Evolutionary conservation across 768 basidiomycete genomes (phyloP).

Genomic region (Hortiboletus flavorubellus): DNA sequence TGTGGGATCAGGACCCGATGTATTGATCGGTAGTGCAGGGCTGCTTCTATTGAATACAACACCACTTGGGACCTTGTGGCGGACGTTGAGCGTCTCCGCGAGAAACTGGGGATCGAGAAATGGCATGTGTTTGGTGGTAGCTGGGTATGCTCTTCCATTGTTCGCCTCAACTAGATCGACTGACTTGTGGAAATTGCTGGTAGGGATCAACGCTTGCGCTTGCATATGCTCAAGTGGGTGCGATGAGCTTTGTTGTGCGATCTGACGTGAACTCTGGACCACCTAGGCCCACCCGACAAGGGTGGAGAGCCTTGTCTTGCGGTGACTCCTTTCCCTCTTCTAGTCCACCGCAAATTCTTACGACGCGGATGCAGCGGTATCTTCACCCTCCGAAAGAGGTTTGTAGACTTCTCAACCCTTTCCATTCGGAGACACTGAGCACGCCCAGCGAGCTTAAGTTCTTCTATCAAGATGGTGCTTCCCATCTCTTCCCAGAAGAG

Average conservation of each 20-base stretch:
- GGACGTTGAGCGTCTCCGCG: constrained; percentile 81
- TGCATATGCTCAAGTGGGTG: constrained; percentile 74
- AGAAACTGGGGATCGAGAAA: constrained; percentile 71
- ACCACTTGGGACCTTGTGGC: constrained; percentile 93
- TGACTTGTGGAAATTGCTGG: neutral
- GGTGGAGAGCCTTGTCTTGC: constrained; percentile 74
- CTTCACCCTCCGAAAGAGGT: constrained; percentile 82
- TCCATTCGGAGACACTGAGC: neutral
- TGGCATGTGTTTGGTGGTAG: constrained; percentile 97
- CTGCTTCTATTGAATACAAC: constrained; percentile 76
- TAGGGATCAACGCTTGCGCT: constrained; percentile 85
- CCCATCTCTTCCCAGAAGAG: constrained; percentile 82
- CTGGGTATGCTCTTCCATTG: constrained; percentile 54
- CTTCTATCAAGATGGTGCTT: constrained; percentile 88
- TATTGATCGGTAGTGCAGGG: constrained; percentile 39
- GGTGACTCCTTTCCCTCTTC: constrained; percentile 39
- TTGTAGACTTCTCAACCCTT: neutral
- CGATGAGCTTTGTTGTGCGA: neutral
- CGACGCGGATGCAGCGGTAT: constrained; percentile 58
- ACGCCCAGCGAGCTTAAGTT: constrained; percentile 68
- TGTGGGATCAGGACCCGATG: neutral
- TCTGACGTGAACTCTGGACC: neutral
- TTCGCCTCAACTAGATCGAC: neutral
- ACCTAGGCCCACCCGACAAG: constrained; percentile 72
- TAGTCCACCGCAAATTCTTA: neutral